These are phyloP conservation scores for Zygotorulaspora danielsina DNA, from an alignment of 805 yeast genomes.

Conservation along the genomic window DNA sequence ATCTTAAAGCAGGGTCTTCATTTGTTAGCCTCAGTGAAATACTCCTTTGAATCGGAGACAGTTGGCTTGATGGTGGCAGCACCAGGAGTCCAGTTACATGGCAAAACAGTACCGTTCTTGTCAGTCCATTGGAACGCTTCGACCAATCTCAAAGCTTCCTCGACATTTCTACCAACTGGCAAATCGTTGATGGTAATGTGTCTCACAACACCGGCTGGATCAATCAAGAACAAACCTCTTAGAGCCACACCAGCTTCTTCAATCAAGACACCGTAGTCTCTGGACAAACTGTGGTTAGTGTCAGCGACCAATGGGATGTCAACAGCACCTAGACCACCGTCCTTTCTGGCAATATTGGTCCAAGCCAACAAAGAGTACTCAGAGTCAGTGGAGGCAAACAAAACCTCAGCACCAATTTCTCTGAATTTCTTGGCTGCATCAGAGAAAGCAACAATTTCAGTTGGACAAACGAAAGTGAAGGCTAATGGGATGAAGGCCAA, in stretches of 20 bases:
- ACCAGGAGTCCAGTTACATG: conserved; percentile 99
- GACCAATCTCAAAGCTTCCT: conserved; percentile 93
- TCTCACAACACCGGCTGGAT: conserved; percentile 91
- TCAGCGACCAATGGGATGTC: conserved; percentile 94
- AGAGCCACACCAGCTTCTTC: conserved; percentile 96
- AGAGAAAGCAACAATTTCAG: conserved; percentile 98
- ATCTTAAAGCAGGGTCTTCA: conserved; percentile 1
- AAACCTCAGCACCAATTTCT: conserved; percentile 79
- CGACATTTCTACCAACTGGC: conserved; percentile 99
- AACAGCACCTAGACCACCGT: conserved; percentile 97
- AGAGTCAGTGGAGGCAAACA: conserved; percentile 97
- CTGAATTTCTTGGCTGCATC: conserved; percentile 89
- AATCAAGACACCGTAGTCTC: conserved; percentile 94
- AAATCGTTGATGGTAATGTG: conserved; percentile 97
- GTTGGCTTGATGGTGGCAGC: conserved; percentile 85
- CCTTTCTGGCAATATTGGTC: conserved; percentile 95
- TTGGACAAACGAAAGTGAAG: conserved; percentile 99
- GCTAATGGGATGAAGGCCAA: conserved; percentile 98
- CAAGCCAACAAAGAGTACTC: conserved; percentile 97
- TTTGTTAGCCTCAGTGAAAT: conserved; percentile 63
- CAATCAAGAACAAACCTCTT: conserved; percentile 97
- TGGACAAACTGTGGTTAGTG: conserved; percentile 91
- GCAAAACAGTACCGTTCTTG: conserved; percentile 98
- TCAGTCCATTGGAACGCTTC: conserved; percentile 99
- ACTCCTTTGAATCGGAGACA: conserved; percentile 71